Conservation (phyloP, 148 eudicot species). For the Nepenthes mirabilis region DNA sequence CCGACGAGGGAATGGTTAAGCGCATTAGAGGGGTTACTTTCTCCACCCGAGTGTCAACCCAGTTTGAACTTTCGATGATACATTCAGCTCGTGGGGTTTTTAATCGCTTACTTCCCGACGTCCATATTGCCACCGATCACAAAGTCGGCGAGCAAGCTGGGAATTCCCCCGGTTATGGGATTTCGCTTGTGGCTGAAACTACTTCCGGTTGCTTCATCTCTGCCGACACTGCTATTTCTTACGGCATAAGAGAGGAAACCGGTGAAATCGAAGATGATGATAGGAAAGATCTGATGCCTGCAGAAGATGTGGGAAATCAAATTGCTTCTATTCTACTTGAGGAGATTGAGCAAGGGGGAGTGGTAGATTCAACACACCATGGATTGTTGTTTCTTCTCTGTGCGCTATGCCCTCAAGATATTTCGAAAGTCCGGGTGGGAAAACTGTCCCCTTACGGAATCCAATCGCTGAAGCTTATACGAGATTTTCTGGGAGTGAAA, state of each 20-base stretch:
- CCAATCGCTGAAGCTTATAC: conserved; percentile 53
- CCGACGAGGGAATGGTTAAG: conserved; percentile 87
- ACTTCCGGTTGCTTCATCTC: conserved; percentile 78
- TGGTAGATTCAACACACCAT: conserved; percentile 94
- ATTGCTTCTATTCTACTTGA: conserved; percentile 58
- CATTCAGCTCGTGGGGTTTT: conserved; percentile 86
- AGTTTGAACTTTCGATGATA: conserved; percentile 66
- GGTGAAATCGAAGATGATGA: conserved; percentile 31
- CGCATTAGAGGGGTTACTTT: conserved; percentile 65
- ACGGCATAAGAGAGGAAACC: conserved; percentile 34
- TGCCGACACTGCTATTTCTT: conserved; percentile 61
- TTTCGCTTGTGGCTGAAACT: conserved; percentile 77
- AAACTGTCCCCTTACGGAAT: conserved; percentile 70
- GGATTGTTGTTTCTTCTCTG: conserved; percentile 85
- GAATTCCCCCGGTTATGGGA: conserved; percentile 96
- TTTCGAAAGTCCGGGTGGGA: conserved; percentile 85
- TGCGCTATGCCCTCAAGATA: conserved; percentile 85
- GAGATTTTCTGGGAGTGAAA: conserved; percentile 64
- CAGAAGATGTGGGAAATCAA: conserved; percentile 65
- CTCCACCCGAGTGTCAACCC: conserved; percentile 33
- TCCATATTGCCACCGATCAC: conserved; percentile 75
- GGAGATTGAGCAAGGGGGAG: conserved; percentile 91
- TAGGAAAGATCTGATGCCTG: conserved; percentile 37
- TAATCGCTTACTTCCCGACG: conserved; percentile 76
- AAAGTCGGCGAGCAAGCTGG: conserved; percentile 70